Base-by-base conservation (phyloP, 1,139 yeast genomes). In the Yamadazyma dushanensis region DNA sequence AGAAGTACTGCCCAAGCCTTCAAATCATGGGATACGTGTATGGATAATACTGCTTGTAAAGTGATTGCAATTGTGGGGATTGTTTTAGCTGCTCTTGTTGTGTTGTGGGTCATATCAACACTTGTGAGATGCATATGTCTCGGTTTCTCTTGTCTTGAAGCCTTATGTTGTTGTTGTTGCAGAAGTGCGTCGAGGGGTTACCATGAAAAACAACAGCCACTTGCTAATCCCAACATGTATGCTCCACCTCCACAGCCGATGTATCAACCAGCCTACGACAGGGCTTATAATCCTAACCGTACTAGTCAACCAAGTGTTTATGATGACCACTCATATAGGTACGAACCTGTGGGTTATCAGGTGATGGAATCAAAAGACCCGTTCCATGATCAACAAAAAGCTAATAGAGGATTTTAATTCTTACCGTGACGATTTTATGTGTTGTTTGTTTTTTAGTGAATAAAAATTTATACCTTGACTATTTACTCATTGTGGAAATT, bases 21-120 rank as follows among this genome's bases (percentile, higher is more conserved):
- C 64, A 76, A 66, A 49, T 52, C 61, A 31, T 86, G 95, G 94
- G 78, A 82, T 53, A 76, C 85, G 3, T 86, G 96, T 61, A 84
- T 84, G 94, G 80, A 73, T 50, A 82, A 84, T 56, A 77, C 63
- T 26, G 70, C 80, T 26, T 86, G 96, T 60, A 85, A 85, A 54
- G 76, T 84, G 43, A 76, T 83, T 14, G 90, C 86, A 8, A 85
- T 86, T 32, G 83, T 84, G n/a, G 80, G 84, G 5, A 82, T 85
- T 2, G 78, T 70, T 0, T 50, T 86, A 9, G 92, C 80, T 0
- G 66, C 56, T 7, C 54, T 76, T 31, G 37, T 75, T 9, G 51
- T 54, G 2, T 45, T 74, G 5, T 76, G 80, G 80, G 43, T 70
- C 17, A 17, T 74, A 5, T 47, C 64, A 6, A 63, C 76, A 2